Base-by-base conservation (phyloP, 495 filamentous ascomycete genomes). In the Clohesyomyces aquaticus region DNA sequence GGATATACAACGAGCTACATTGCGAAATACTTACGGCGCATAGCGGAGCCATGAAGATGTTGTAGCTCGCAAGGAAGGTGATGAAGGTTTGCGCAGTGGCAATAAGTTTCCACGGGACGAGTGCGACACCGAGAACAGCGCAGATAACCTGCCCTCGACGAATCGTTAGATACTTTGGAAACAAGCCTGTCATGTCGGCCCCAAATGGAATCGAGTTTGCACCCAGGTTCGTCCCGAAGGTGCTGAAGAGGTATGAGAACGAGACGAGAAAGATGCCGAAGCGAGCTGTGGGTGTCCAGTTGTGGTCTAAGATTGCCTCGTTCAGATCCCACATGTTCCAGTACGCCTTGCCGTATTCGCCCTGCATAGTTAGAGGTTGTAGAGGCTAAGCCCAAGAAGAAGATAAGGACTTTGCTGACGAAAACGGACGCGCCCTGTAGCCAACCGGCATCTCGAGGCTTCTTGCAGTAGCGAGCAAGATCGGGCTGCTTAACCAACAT, bases 101-200 rank as follows among this genome's bases (percentile, higher is more conserved):
- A 10, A 76, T 63, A 12, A 76, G 62, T 49, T 76, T 72, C 75
- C 75, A 77, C 3, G 75, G 75, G 46, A 70, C 72, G 52, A 75
- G 67, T 0, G 74, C 74, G 43, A 69, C 71, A 22, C 72, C 73
- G 27, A 75, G 59, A 27, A 74, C 59, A 4, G 72, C 72, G 42
- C 69, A 72, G 25, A 76, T 70, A 54, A 72, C 67, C 55, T 73
- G 72, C 10, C 72, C 74, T 22, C 74, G 65, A 26, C 70, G 70
- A 23, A 75, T 73, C 14, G 61, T 71, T 41, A 76, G 70, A 59
- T 72, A 76, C 55, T 57, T 54, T 4, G 74, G 74, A 12, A 71
- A 61, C 0, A 76, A 51, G 3, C 69, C 70, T 11, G 70, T 72
- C 26, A 76, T 67, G 59, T 76, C 74, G 26, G 70, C 71, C 9